Conservation (phyloP, 2,329 filamentous ascomycete genomes). For the Ascochyta koolunga region DNA sequence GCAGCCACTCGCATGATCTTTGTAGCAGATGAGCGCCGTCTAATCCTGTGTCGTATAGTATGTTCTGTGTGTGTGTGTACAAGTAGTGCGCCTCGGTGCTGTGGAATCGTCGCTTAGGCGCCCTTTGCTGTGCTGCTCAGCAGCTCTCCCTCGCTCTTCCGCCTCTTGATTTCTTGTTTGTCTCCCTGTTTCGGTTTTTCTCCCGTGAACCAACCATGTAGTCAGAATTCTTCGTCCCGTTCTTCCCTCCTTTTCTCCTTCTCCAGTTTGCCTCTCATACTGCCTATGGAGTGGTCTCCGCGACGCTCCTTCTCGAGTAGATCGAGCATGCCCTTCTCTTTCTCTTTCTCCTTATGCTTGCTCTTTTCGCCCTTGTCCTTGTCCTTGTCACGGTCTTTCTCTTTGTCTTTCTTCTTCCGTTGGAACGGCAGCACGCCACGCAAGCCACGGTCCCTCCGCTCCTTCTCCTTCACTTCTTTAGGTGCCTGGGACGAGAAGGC, state of each 20-base stretch:
- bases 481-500: slow-evolving; percentile 41
- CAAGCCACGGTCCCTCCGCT: slow-evolving; percentile 49
- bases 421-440: slow-evolving; percentile 47
- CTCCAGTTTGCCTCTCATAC: slow-evolving; percentile 12
- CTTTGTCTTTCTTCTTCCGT: slow-evolving; percentile 43
- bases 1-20: neutral
- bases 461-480: slow-evolving; percentile 41
- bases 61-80: neutral
- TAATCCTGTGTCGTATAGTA: neutral
- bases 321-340: slow-evolving; percentile 25
- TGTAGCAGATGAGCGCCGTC: neutral
- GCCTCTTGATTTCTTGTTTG: slow-evolving; percentile 31
- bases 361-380: slow-evolving; percentile 26
- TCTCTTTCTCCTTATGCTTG: slow-evolving; percentile 22
- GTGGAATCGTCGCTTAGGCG: neutral
- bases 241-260: slow-evolving; percentile 28
- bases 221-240: slow-evolving; percentile 41
- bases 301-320: slow-evolving; percentile 11
- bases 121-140: slow-evolving; percentile 13
- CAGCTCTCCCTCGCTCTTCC: slow-evolving; percentile 42
- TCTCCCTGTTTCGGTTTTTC: slow-evolving; percentile 15
- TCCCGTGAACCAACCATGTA: slow-evolving; percentile 46
- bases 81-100: too few relatives aligned
- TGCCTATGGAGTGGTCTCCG: slow-evolving; percentile 18
- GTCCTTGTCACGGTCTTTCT: slow-evolving; percentile 24